Percentiles rank a stretch among this genome's conserved stretches.
Conservation (phyloP, 371 early-diverging fungal genomes). For the Nematocida parisii region DNA sequence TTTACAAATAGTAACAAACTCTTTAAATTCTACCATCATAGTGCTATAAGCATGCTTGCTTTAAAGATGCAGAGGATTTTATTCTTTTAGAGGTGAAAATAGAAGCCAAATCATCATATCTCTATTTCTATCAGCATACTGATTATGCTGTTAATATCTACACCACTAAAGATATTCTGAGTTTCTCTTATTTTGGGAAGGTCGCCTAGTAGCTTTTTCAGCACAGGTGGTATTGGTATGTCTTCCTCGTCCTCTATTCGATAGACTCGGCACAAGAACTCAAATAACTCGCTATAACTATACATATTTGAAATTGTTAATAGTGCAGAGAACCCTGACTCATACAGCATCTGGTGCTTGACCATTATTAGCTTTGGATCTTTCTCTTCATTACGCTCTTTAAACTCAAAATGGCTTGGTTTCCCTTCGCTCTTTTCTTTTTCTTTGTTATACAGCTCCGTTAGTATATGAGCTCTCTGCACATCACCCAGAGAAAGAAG, state of each 20-base stretch:
- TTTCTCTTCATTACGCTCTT: not conserved
- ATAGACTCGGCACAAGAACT: conserved; percentile 28
- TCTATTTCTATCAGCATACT: conserved; percentile 17
- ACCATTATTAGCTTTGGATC: conserved; percentile 14
- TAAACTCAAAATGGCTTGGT: not conserved
- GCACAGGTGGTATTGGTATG: conserved; percentile 2
- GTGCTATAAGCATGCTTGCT: too few species aligned
- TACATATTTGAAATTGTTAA: not conserved
- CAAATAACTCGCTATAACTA: conserved; percentile 6
- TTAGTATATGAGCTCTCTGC: conserved; percentile 28
- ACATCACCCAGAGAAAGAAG: conserved; percentile 48
- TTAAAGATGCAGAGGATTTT: not conserved
- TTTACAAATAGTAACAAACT: too few species aligned
- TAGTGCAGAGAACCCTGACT: conserved; percentile 26
- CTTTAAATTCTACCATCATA: too few species aligned
- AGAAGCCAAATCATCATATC: not conserved
- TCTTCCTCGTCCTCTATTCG: conserved; percentile 16
- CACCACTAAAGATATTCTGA: conserved; percentile 39
- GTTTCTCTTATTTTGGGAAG: conserved; percentile 18
- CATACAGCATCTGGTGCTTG: conserved; percentile 48
- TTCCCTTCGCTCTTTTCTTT: not conserved
- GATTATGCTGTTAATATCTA: conserved; percentile 28
- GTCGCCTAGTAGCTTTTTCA: not conserved
- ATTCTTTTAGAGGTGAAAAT: not conserved
- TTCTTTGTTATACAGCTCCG: conserved; percentile 33